These are phyloP conservation scores for Syncephalastrum contaminatum DNA, from an alignment of 371 early-diverging fungal genomes.

Conservation along the genomic window DNA sequence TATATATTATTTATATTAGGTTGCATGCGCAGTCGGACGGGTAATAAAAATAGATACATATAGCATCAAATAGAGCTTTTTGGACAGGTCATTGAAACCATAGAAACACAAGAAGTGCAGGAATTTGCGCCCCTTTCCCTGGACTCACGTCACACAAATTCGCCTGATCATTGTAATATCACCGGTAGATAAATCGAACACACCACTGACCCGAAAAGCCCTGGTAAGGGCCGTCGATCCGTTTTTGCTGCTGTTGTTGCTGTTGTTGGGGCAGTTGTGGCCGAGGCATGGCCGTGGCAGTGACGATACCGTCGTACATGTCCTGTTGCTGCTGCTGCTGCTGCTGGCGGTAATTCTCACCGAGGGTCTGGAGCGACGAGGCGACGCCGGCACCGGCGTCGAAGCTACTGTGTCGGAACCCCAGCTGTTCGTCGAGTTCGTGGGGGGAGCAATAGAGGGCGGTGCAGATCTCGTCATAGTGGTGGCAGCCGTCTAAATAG, in stretches of 20 bases:
- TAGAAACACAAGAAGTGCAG: constrained; percentile 6
- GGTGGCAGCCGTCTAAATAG: constrained; percentile 66
- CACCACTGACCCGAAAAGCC: constrained; percentile 12
- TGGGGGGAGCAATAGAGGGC: constrained; percentile 59
- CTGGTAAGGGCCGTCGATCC: not conserved
- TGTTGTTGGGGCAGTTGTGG: too few species aligned
- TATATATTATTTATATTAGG: too few species aligned
- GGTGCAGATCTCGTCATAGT: constrained; percentile 76
- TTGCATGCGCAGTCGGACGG: too few species aligned
- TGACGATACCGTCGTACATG: not conserved
- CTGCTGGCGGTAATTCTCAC: not conserved
- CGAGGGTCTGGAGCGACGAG: not conserved
- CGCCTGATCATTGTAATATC: not conserved
- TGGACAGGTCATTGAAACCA: not conserved
- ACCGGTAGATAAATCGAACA: constrained; percentile 18
- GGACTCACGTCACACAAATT: constrained; percentile 2
- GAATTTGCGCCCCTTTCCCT: not conserved
- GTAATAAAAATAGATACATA: too few species aligned
- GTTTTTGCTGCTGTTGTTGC: not conserved
- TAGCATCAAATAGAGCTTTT: too few species aligned
- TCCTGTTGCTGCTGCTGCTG: constrained; percentile 1
- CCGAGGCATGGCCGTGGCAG: not conserved
- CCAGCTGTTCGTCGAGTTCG: constrained; percentile 55
- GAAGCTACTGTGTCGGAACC: constrained; percentile 11
- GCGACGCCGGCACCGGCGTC: constrained; percentile 1